Evolutionary conservation across 148 eudicot species (phyloP), one percentile per base, ranked within the genome.

Genomic region (Rhododendron henanense): DNA sequence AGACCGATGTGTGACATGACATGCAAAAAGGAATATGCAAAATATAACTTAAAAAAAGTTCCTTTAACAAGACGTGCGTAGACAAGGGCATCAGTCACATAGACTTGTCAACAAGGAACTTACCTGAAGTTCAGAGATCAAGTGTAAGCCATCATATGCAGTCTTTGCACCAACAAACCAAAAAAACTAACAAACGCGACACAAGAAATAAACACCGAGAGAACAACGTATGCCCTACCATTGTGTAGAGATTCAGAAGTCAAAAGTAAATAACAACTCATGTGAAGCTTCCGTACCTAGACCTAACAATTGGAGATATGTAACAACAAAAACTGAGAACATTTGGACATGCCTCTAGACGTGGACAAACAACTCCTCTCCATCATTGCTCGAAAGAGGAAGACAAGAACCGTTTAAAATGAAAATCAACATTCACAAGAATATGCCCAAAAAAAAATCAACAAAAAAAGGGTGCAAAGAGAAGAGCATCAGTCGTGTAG

Each of bases 121-220:
- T 88, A 86, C 93, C 91, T 89, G 90, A 88, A 84, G 84, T 89
- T 92, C 92, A 90, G 90, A 82, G 93, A 90, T 92, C 93, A 92
- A 90, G 92, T 90, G 90, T 90, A 90, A 87, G 89, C 85, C 92
- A 63, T 21, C 69, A 23, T 63, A 21, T 63, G 37, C 39, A 1
- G 39, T 69, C 37, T 69, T 69, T 28, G 7, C 75, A 69, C 37
- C 75, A 5, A 57, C 21, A 57, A 57, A 50, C 53, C 53, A 50
- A 28, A 69, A 69, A 10, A 3, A 69, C 9, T 63, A 63, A 69
- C 75, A 28, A 69, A 69, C 7, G 13, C 5, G 2, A 69, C 18
- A 11, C 37, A 13, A 25, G 45, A 28, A 11, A 69, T 28, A 69
- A 31, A 31, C 75, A 3, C 75, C 28, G 23, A 63, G 28, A 63